Evolutionary conservation across 2,329 filamentous ascomycete genomes (phyloP).

Genomic region (Penicillium sp.): DNA sequence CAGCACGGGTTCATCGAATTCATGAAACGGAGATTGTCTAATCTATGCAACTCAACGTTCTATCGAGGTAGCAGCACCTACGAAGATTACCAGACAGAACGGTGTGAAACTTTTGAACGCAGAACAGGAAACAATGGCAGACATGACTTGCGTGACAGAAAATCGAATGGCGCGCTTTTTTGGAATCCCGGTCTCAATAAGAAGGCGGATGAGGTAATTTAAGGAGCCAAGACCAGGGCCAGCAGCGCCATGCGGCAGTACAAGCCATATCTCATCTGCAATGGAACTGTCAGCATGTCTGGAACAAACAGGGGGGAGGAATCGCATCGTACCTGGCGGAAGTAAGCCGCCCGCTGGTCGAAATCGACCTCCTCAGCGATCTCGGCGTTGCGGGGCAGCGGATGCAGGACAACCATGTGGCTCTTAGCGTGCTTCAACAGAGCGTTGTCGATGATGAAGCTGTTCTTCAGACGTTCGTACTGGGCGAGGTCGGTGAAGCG

Average conservation of each 20-base stretch:
- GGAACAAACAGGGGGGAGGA: neutral
- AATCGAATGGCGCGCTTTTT: constrained; percentile 22
- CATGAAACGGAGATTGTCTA: constrained; percentile 40
- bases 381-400: constrained; percentile 89
- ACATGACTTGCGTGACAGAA: constrained; percentile 24
- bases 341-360: constrained; percentile 95
- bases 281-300: constrained; percentile 44
- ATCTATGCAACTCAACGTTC: constrained; percentile 36
- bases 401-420: constrained; percentile 94
- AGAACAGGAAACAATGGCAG: constrained; percentile 23
- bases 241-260: constrained; percentile 98
- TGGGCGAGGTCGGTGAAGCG: constrained; percentile 78
- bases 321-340: constrained; percentile 81
- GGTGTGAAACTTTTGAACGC: constrained; percentile 35
- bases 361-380: constrained; percentile 96
- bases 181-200: constrained; percentile 18
- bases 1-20: constrained; percentile 34
- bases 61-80: constrained; percentile 33
- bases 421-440: constrained; percentile 89
- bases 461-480: constrained; percentile 86
- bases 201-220: constrained; percentile 7
- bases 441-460: constrained; percentile 85
- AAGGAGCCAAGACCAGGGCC: constrained; percentile 79
- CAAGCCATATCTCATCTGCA: constrained; percentile 92
- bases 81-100: constrained; percentile 34